These are phyloP conservation scores for Hyaloscypha bicolor DNA, from an alignment of 495 filamentous ascomycete species.

Conservation along the genomic window DNA sequence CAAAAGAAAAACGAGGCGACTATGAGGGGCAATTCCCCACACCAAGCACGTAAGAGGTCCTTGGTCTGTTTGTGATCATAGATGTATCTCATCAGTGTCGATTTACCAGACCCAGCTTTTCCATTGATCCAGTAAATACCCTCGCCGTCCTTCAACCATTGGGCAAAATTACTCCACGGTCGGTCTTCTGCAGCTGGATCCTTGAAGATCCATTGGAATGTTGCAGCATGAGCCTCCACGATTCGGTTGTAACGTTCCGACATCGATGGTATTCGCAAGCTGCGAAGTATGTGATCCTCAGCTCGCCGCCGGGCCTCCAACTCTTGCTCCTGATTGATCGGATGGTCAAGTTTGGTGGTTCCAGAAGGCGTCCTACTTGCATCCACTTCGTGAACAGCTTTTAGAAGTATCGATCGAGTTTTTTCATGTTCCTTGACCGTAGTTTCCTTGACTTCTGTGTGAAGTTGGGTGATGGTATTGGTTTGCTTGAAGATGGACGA, in stretches of 20 bases:
- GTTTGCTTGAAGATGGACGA: too few relatives aligned
- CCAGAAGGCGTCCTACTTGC: too few relatives aligned
- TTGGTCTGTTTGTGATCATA: conserved; percentile 26
- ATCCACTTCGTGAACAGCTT: not conserved
- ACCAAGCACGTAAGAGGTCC: conserved; percentile 28
- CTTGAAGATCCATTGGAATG: conserved; percentile 35
- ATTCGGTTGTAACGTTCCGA: not conserved
- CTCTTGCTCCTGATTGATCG: too few relatives aligned
- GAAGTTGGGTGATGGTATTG: too few relatives aligned
- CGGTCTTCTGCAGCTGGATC: not conserved
- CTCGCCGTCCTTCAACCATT: conserved; percentile 24
- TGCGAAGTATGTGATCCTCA: not conserved
- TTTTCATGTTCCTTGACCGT: conserved; percentile 1
- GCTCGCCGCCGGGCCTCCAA: too few relatives aligned
- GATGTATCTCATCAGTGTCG: conserved; percentile 44
- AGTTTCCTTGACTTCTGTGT: too few relatives aligned
- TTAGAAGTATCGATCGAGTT: not conserved
- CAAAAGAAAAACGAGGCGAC: conserved; percentile 40
- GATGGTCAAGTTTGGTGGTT: too few relatives aligned
- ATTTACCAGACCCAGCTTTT: conserved; percentile 44
- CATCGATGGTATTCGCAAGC: not conserved
- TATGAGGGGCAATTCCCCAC: conserved; percentile 1
- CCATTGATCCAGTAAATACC: conserved; percentile 41
- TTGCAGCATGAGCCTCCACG: conserved; percentile 6
- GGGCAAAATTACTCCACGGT: conserved; percentile 12